Conservation (phyloP, 257 asterid genomes). For the Nicotiana tabacum region DNA sequence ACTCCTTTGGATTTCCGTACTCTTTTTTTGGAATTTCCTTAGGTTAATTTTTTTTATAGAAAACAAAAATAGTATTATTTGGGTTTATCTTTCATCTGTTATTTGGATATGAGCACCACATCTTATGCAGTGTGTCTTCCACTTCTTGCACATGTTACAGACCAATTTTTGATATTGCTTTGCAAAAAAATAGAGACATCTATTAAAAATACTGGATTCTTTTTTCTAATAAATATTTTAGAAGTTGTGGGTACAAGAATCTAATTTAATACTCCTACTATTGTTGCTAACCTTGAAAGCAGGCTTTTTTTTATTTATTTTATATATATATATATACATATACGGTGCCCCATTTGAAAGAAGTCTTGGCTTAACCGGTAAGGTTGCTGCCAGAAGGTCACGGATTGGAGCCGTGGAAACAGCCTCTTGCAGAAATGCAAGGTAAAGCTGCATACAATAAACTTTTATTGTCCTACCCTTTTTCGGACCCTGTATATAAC, state of each 20-base stretch:
- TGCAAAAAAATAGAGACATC: background rate
- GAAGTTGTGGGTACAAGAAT: background rate
- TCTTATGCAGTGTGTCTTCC: background rate
- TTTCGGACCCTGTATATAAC: too few relatives aligned
- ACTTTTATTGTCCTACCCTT: too few relatives aligned
- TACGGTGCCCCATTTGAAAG: too few relatives aligned
- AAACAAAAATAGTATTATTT: background rate
- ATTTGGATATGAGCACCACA: background rate
- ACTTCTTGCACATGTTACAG: slow-evolving; percentile 5
- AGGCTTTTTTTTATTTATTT: background rate
- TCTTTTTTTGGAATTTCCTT: too few relatives aligned
- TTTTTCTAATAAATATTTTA: background rate
- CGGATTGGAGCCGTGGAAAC: too few relatives aligned
- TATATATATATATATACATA: too few relatives aligned
- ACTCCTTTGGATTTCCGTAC: background rate
- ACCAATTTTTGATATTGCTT: background rate
- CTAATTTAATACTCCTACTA: background rate
- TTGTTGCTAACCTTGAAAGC: background rate
- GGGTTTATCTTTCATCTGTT: background rate
- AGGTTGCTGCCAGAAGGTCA: too few relatives aligned
- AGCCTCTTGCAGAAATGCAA: too few relatives aligned
- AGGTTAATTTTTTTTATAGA: background rate
- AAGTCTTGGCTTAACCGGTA: too few relatives aligned
- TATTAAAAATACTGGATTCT: background rate
- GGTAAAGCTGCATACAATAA: too few relatives aligned